These are phyloP conservation scores for Exophiala sideris DNA, from an alignment of 2,329 filamentous ascomycete genomes.

Conservation along the genomic window DNA sequence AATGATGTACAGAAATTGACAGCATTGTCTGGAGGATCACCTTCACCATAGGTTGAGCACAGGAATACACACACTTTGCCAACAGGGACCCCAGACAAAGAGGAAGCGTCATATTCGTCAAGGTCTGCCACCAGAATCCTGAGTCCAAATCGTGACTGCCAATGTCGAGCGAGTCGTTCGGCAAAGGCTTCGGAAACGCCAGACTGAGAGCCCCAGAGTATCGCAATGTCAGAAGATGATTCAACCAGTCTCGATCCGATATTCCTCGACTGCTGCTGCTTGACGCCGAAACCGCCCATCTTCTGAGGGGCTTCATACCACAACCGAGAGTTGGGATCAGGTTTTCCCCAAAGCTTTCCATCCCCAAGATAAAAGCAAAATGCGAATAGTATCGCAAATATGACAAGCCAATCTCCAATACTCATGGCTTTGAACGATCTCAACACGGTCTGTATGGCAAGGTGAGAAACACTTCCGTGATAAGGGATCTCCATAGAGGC, in stretches of 20 bases:
- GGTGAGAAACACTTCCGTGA: background rate
- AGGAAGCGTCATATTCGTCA: conserved; percentile 89
- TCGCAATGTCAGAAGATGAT: conserved; percentile 56
- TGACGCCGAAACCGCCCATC: conserved; percentile 29
- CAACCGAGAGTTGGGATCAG: conserved; percentile 48
- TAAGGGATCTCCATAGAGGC: background rate
- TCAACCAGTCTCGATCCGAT: conserved; percentile 44
- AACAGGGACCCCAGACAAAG: conserved; percentile 71
- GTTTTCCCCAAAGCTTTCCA: conserved; percentile 46
- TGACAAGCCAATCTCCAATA: background rate
- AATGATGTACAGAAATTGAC: conserved; percentile 88
- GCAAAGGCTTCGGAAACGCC: conserved; percentile 23
- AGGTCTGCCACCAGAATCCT: conserved; percentile 92
- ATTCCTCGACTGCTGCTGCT: conserved; percentile 32
- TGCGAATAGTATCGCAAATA: background rate
- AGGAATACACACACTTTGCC: conserved; percentile 87
- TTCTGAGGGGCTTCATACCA: conserved; percentile 51
- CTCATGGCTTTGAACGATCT: background rate
- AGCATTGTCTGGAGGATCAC: conserved; percentile 91
- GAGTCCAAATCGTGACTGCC: conserved; percentile 65
- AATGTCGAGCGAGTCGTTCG: conserved; percentile 18
- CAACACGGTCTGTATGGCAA: background rate
- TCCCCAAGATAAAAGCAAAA: conserved; percentile 38
- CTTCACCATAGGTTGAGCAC: conserved; percentile 92
- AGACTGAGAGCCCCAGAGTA: conserved; percentile 27